Evolutionary conservation across 805 yeast genomes (phyloP), one percentile per base, ranked within the genome.

Genomic region (Ogataea thermomethanolica): DNA sequence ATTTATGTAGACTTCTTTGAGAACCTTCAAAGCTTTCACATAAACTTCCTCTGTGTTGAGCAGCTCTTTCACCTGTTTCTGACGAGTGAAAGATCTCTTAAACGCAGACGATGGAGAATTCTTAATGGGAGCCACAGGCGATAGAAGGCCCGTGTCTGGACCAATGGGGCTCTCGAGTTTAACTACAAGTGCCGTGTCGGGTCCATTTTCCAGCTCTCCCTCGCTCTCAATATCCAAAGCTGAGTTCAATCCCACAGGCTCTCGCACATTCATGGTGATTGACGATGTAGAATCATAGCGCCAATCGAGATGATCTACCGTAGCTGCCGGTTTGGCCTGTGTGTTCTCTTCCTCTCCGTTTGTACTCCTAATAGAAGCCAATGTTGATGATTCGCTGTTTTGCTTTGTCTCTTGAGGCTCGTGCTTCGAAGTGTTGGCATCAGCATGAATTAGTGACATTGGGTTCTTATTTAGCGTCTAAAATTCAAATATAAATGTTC

Each of bases 1-100:
- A 7, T 64, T 67, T 4, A 74, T 50, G 44, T 75, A 78, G 26
- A 61, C 65, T n/a, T 62, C 66, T 6, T 64, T 58, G 13, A 78
- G 55, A 45, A 72, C 55, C 27, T 61, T 62, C 34, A 78, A 53
- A 1, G 74, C 69, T 31, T 62, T 60, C n/a, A 76, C 54, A 49
- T 74, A 78, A 1, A 58, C 59, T 20, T 61, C 65, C 49, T 78
- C 84, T 9, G 76, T 75, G 10, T 65, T 65, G 0, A 71, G 39
- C 5, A 78, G 52, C 51, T 78, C 84, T 40, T 72, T 58, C 21
- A 62, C 48, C 39, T 56, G 62, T 33, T 59, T 59, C 25, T 52
- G 54, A 33, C 64, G 43, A 2, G 54, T 42, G 39, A 55, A 59
- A 3, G 55, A 49, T 23, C 56, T 37, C 33, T 49, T 49, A 21